Conservation (phyloP, 306 rosid species). For the Rosa chinensis region DNA sequence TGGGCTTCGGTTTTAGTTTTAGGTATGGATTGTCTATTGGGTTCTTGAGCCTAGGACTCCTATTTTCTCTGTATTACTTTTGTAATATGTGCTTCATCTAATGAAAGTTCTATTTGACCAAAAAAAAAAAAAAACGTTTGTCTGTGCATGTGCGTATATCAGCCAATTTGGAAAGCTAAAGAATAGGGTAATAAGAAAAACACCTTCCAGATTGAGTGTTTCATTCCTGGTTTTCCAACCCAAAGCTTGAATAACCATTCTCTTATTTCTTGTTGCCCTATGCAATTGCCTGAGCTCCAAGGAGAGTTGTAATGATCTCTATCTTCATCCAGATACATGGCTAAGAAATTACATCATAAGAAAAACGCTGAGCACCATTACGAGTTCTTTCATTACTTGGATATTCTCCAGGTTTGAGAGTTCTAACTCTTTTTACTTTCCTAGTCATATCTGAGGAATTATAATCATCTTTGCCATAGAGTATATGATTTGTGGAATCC, state of each 20-base stretch:
- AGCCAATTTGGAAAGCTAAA: slow-evolving; percentile 12
- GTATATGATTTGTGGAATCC: slow-evolving; percentile 37
- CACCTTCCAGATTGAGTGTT: slow-evolving; percentile 94
- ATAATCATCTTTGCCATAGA: slow-evolving; percentile 30
- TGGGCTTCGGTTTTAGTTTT: no score
- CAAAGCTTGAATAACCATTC: slow-evolving; percentile 91
- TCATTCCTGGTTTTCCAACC: slow-evolving; percentile 68
- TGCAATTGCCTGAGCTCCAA: slow-evolving; percentile 90
- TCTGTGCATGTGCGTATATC: neutral
- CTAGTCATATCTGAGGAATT: slow-evolving; percentile 49
- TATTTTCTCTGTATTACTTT: no score
- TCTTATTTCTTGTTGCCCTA: slow-evolving; percentile 92
- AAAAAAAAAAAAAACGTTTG: no score
- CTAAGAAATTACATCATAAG: slow-evolving; percentile 78
- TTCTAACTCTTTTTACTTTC: slow-evolving; percentile 70
- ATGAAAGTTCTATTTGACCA: no score
- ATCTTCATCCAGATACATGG: slow-evolving; percentile 76
- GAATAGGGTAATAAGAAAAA: slow-evolving; percentile 17
- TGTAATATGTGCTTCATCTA: no score
- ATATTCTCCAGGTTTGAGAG: slow-evolving; percentile 50
- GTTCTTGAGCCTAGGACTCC: no score
- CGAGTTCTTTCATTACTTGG: slow-evolving; percentile 28
- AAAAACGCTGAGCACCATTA: slow-evolving; percentile 54
- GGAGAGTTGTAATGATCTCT: slow-evolving; percentile 82
- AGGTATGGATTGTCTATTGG: no score